Evolutionary conservation across 495 filamentous ascomycete genomes (phyloP).

Genomic region (Aspergillus diversus): DNA sequence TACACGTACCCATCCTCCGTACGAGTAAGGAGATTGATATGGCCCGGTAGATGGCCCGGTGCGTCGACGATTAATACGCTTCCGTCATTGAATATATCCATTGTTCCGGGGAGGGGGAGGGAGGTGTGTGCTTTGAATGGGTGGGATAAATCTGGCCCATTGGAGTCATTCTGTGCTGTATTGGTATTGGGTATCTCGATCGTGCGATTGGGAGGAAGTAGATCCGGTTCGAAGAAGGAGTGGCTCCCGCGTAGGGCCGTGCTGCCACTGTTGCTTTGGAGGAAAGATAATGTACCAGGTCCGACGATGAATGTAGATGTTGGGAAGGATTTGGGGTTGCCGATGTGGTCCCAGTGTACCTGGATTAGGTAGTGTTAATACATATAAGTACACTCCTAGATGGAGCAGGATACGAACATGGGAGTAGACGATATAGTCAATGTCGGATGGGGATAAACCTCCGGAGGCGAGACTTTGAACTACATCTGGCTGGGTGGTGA

Average conservation of each 20-base stretch:
- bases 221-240: constrained; percentile 40
- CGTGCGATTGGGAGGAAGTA: constrained; percentile 22
- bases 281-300: constrained; percentile 34
- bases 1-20: constrained; percentile 38
- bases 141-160: too few species aligned
- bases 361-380: too few species aligned
- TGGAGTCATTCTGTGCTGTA: too few species aligned
- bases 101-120: neutral
- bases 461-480: constrained; percentile 34
- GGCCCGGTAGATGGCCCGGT: constrained; percentile 52
- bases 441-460: constrained; percentile 36
- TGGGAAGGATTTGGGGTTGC: constrained; percentile 42
- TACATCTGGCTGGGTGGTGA: constrained; percentile 39
- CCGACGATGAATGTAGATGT: constrained; percentile 41
- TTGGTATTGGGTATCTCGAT: too few species aligned
- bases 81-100: constrained; percentile 49
- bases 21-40: constrained; percentile 50
- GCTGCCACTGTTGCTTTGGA: constrained; percentile 23
- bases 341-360: constrained; percentile 48
- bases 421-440: constrained; percentile 43
- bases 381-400: too few species aligned
- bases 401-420: constrained; percentile 21
- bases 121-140: constrained; percentile 25
- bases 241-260: constrained; percentile 32
- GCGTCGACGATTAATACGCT: constrained; percentile 44